phyloP scores from a whole-genome alignment of 441 rosid genomes.

The Erysimum cheiri region DNA sequence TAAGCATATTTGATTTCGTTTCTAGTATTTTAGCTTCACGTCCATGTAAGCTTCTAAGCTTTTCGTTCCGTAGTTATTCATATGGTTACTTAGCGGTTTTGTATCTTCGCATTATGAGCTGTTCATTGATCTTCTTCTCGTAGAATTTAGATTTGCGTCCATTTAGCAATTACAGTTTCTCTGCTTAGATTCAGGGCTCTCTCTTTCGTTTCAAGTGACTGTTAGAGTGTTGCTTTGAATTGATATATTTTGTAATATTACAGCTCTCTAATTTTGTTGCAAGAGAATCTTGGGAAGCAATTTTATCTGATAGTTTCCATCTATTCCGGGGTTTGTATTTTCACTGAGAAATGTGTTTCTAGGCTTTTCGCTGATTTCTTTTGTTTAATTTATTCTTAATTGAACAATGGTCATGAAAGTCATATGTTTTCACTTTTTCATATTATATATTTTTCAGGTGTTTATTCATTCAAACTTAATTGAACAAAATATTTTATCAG shows the following conservation, averaged over 20 bases:
- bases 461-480: conserved; percentile 49
- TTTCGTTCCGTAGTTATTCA: not conserved
- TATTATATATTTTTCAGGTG: conserved; percentile 47
- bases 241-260: not conserved
- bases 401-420: not conserved
- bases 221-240: not conserved
- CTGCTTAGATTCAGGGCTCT: not conserved
- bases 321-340: not conserved
- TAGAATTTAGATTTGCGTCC: not conserved
- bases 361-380: conserved; percentile 6
- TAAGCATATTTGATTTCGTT: not conserved
- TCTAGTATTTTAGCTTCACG: not conserved
- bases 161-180: not conserved
- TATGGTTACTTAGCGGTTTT: not conserved
- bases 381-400: not conserved
- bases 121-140: not conserved
- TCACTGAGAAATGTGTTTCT: not conserved
- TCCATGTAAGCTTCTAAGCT: not conserved
- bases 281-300: conserved; percentile 36
- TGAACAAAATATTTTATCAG: conserved; percentile 48
- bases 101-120: not conserved
- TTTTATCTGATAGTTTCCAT: conserved; percentile 2
- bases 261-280: conserved; percentile 16
- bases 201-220: not conserved
- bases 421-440: conserved; percentile 26